These are phyloP conservation scores for Fusarium kyushuense DNA, from an alignment of 2,329 filamentous ascomycete genomes.

Conservation along the genomic window DNA sequence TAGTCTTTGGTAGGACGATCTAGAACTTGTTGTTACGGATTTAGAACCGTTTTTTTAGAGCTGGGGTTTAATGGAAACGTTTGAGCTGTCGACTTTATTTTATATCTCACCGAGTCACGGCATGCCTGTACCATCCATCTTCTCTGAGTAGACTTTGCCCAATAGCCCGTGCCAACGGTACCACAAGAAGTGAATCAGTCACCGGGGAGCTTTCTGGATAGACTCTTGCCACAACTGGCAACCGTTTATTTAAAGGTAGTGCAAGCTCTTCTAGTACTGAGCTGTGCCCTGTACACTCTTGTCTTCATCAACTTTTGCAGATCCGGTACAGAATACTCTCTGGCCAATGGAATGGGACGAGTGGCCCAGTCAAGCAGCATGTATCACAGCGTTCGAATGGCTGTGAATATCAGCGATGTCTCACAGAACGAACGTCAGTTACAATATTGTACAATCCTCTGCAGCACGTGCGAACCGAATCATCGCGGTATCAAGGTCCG, in stretches of 20 bases:
- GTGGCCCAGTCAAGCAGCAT: constrained; percentile 9
- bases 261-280: neutral
- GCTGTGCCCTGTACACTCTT: constrained; percentile 2
- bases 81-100: constrained; percentile 9
- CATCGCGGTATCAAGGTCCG: constrained; percentile 21
- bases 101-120: constrained; percentile 16
- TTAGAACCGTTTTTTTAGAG: constrained; percentile 10
- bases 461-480: constrained; percentile 37
- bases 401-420: constrained; percentile 27
- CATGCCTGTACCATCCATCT: constrained; percentile 10
- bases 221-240: neutral
- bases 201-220: neutral
- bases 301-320: neutral
- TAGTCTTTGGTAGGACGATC: neutral
- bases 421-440: constrained; percentile 33
- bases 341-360: neutral
- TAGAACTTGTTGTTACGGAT: neutral
- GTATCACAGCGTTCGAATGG: constrained; percentile 38
- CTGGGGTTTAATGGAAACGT: neutral
- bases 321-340: constrained; percentile 5
- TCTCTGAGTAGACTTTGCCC: neutral
- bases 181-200: constrained; percentile 10
- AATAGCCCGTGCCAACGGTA: neutral
- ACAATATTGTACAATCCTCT: constrained; percentile 26
- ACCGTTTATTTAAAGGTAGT: neutral